Conservation (phyloP, 2,329 filamentous ascomycete genomes). For the Penicillium sp. region DNA sequence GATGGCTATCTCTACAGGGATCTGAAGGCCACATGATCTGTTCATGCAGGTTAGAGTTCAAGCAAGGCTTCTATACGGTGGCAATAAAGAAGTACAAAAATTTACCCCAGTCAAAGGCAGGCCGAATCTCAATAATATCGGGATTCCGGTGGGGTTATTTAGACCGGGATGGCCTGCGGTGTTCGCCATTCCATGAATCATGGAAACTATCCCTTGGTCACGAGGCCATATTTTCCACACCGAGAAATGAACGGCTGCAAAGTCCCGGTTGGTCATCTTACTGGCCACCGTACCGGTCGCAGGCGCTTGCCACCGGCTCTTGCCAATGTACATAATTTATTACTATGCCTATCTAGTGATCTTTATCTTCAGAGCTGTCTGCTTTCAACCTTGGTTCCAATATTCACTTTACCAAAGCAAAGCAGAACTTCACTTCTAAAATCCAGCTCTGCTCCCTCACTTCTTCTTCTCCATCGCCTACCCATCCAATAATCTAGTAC, state of each 20-base stretch:
- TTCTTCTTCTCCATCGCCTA: neutral
- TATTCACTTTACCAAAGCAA: neutral
- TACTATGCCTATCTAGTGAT: neutral
- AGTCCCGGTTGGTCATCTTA: conserved; percentile 8
- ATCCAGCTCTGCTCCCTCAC: neutral
- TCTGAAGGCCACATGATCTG: neutral
- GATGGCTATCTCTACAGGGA: neutral
- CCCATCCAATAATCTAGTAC: neutral
- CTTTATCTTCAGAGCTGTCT: neutral
- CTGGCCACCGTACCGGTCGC: conserved; percentile 23
- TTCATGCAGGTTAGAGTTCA: conserved; percentile 1
- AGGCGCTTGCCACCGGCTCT: conserved; percentile 29
- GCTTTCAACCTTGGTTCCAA: neutral
- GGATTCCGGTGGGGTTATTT: neutral
- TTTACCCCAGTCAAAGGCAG: neutral
- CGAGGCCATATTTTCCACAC: neutral
- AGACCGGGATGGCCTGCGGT: neutral
- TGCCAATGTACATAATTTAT: neutral
- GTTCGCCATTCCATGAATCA: neutral
- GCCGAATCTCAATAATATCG: neutral
- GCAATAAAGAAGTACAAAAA: neutral
- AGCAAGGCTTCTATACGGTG: neutral
- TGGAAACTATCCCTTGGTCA: neutral
- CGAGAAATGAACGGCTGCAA: neutral
- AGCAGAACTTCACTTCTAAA: neutral